Conservation (phyloP, 768 basidiomycete species). For the Podaxis rugospora region DNA sequence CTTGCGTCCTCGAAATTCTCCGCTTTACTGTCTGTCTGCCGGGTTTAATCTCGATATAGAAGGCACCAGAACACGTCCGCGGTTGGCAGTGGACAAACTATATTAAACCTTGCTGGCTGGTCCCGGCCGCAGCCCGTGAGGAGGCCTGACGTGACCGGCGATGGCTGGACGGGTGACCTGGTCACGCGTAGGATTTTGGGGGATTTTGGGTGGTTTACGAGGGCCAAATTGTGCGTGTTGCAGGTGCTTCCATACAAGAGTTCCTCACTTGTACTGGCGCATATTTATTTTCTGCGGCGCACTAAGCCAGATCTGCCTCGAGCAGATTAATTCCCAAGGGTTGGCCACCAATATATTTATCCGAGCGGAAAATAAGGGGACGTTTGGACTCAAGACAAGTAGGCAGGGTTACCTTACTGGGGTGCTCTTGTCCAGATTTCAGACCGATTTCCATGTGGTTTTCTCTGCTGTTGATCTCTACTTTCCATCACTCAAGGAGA, state of each 20-base stretch:
- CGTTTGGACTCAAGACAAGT: constrained; percentile 8
- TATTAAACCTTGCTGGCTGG: constrained; percentile 13
- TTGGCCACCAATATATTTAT: constrained; percentile 16
- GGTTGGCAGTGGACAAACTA: not conserved
- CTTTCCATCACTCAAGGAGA: constrained; percentile 15
- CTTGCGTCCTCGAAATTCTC: constrained; percentile 2
- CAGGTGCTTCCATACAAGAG: constrained; percentile 15
- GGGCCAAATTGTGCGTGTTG: constrained; percentile 8
- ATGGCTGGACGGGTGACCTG: not conserved
- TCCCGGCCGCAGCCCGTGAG: not conserved
- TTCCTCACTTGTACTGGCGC: constrained; percentile 10
- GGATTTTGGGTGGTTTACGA: not conserved
- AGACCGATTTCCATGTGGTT: constrained; percentile 23
- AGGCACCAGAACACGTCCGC: not conserved
- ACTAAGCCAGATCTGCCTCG: constrained; percentile 13
- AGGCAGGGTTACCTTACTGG: constrained; percentile 11
- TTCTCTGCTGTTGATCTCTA: constrained; percentile 12
- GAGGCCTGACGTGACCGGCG: constrained; percentile 9
- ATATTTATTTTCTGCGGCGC: constrained; percentile 14
- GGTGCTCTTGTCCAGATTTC: constrained; percentile 10
- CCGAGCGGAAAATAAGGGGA: constrained; percentile 23
- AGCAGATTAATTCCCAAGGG: constrained; percentile 21
- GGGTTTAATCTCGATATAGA: constrained; percentile 5
- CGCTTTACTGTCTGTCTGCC: not conserved
- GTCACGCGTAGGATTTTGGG: constrained; percentile 5